Percentiles rank a stretch among this genome's conserved stretches.
phyloP scores from a whole-genome alignment of 1,139 yeast genomes.

The Pichia sp. region DNA sequence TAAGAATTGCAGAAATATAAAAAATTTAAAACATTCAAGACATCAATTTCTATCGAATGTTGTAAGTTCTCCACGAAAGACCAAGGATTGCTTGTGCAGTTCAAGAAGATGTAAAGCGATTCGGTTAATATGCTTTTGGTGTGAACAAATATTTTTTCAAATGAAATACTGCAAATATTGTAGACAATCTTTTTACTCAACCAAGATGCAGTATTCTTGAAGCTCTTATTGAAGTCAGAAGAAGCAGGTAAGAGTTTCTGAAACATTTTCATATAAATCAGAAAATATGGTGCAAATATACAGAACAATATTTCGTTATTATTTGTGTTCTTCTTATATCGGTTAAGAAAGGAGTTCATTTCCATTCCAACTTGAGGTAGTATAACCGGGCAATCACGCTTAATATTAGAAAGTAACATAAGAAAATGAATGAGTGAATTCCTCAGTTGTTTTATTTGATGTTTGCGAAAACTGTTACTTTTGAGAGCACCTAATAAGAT shows the following conservation, averaged over 20 bases:
- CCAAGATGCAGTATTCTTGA: slow-evolving; percentile 14
- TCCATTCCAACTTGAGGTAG: slow-evolving; percentile 15
- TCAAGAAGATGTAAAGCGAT: slow-evolving; percentile 23
- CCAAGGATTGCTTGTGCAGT: slow-evolving; percentile 26
- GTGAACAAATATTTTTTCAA: slow-evolving; percentile 15
- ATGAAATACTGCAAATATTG: slow-evolving; percentile 21
- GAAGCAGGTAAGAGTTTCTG: slow-evolving; percentile 19
- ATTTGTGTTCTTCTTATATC: slow-evolving; percentile 3
- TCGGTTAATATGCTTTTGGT: slow-evolving; percentile 19
- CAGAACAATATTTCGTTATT: slow-evolving; percentile 7
- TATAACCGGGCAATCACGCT: slow-evolving; percentile 7
- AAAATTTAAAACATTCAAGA: slow-evolving; percentile 21
- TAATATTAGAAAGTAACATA: slow-evolving; percentile 24
- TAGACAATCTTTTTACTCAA: slow-evolving; percentile 17
- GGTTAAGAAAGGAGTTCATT: slow-evolving; percentile 16
- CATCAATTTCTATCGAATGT: slow-evolving; percentile 9
- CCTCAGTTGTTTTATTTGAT: slow-evolving; percentile 18
- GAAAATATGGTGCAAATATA: slow-evolving; percentile 24
- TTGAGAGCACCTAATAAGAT: slow-evolving; percentile 9
- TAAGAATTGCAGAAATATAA: slow-evolving; percentile 25
- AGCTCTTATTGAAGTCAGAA: slow-evolving; percentile 10
- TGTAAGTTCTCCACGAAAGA: slow-evolving; percentile 19
- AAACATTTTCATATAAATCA: slow-evolving; percentile 20
- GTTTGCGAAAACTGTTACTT: slow-evolving; percentile 3
- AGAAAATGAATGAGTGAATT: slow-evolving; percentile 24